Evolutionary conservation across 2,329 filamentous ascomycete species (phyloP).

Genomic region (Nemania abortiva): DNA sequence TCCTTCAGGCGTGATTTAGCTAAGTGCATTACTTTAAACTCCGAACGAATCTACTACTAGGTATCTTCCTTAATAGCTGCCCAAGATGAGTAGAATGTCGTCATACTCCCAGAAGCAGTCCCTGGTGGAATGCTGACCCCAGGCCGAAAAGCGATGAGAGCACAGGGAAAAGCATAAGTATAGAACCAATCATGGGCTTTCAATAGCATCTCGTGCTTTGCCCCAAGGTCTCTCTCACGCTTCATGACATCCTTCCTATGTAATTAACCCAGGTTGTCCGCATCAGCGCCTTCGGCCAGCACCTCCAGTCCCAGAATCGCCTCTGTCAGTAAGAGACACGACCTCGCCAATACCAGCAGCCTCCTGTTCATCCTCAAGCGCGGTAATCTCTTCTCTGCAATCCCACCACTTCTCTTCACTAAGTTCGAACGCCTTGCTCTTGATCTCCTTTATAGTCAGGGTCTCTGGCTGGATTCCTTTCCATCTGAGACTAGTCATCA

Average conservation of each 20-base stretch:
- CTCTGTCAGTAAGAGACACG: constrained; percentile 83
- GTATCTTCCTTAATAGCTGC: too few relatives aligned
- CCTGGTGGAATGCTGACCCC: too few relatives aligned
- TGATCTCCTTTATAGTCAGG: constrained; percentile 88
- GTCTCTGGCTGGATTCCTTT: constrained; percentile 75
- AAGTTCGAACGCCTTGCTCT: constrained; percentile 87
- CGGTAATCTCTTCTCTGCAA: constrained; percentile 90
- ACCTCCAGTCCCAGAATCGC: constrained; percentile 65
- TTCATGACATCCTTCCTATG: not conserved
- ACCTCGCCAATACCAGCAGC: constrained; percentile 95
- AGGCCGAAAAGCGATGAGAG: too few relatives aligned
- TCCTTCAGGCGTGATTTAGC: too few relatives aligned
- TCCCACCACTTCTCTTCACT: constrained; percentile 99
- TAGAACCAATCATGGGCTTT: too few relatives aligned
- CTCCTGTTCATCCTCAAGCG: constrained; percentile 94
- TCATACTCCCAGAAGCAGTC: too few relatives aligned
- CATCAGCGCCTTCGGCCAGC: constrained; percentile 52
- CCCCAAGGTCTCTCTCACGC: not conserved
- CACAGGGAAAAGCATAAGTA: too few relatives aligned
- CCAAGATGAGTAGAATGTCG: too few relatives aligned
- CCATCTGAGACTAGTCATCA: constrained; percentile 80
- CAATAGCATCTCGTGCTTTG: not conserved
- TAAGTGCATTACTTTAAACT: too few relatives aligned
- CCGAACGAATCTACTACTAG: too few relatives aligned
- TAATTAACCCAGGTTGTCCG: not conserved